Percentiles rank a stretch among this genome's conserved stretches.
Evolutionary conservation across 805 yeast species (phyloP).

Genomic region (Starmerella asiatica): DNA sequence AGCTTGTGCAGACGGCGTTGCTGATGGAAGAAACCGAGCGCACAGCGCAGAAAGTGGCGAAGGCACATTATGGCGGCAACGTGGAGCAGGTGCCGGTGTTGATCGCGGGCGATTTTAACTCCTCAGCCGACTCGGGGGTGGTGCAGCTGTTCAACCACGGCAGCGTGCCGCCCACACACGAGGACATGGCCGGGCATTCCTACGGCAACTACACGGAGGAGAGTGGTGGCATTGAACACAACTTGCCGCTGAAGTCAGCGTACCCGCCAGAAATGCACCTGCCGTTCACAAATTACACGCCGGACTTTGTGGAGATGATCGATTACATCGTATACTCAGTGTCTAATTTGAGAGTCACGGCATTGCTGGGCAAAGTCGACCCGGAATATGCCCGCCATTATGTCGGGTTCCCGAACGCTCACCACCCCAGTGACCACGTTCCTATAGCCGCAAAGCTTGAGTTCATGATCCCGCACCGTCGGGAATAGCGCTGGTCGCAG

Average conservation of each 20-base stretch:
- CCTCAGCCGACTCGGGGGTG: conserved; percentile 76
- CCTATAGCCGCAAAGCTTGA: conserved; percentile 73
- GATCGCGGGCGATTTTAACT: conserved; percentile 93
- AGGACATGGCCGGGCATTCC: conserved; percentile 71
- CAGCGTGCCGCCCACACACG: conserved; percentile 52
- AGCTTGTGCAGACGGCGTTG: conserved; percentile 88
- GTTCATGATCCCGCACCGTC: too few relatives aligned
- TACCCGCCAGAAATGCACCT: conserved; percentile 76
- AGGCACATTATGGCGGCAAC: conserved; percentile 31
- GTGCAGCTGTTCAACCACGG: conserved; percentile 81
- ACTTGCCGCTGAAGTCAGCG: conserved; percentile 69
- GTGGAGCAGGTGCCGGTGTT: conserved; percentile 53
- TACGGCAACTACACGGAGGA: conserved; percentile 76
- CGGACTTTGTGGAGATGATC: conserved; percentile 81
- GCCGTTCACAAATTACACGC: conserved; percentile 89
- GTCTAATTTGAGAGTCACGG: conserved; percentile 63
- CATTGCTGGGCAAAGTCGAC: conserved; percentile 75
- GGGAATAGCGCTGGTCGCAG: too few relatives aligned
- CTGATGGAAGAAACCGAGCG: conserved; percentile 74
- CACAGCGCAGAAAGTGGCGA: conserved; percentile 38
- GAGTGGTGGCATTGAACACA: conserved; percentile 55
- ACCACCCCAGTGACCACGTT: conserved; percentile 88
- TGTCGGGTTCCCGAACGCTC: conserved; percentile 88
- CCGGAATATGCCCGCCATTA: conserved; percentile 57
- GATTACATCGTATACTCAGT: conserved; percentile 95